These are phyloP conservation scores for Aspergillus niger DNA, from an alignment of 2,329 filamentous ascomycete genomes.

Conservation along the genomic window DNA sequence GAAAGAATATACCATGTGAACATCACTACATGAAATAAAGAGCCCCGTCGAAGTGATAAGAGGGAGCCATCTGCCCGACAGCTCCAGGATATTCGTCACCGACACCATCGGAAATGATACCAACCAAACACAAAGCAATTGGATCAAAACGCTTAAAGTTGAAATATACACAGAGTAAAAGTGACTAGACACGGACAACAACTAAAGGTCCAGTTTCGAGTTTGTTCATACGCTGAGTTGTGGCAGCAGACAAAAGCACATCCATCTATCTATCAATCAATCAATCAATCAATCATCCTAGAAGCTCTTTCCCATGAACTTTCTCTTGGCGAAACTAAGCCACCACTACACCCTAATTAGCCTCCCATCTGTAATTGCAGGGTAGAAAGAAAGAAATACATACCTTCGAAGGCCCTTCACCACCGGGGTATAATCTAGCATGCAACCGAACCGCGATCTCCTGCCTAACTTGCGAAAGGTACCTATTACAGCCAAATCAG, in stretches of 20 bases:
- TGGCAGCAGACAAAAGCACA: slow-evolving; percentile 20
- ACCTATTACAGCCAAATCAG: slow-evolving; percentile 31
- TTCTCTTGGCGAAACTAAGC: slow-evolving; percentile 98
- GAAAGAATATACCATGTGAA: neutral
- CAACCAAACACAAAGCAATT: neutral
- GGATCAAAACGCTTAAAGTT: slow-evolving; percentile 6
- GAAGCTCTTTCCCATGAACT: slow-evolving; percentile 97
- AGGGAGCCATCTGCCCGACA: neutral
- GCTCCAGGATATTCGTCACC: neutral
- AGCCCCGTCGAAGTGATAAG: no score
- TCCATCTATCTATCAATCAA: neutral
- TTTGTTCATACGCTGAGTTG: slow-evolving; percentile 22
- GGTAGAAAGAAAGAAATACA: slow-evolving; percentile 14
- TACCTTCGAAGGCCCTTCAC: slow-evolving; percentile 65
- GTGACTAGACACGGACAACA: neutral
- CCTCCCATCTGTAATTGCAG: slow-evolving; percentile 6
- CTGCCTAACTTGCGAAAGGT: slow-evolving; percentile 84
- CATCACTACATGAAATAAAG: neutral
- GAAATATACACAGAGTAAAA: slow-evolving; percentile 16
- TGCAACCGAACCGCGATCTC: slow-evolving; percentile 82
- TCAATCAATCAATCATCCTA: slow-evolving; percentile 40
- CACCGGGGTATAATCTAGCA: slow-evolving; percentile 82
- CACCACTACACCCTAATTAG: slow-evolving; percentile 71
- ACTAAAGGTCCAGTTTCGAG: neutral
- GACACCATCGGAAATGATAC: neutral